Percentiles rank a stretch among this genome's conserved stretches.
Conservation (phyloP, 352 stramenopile genomes). For the Phytophthora sojae region DNA sequence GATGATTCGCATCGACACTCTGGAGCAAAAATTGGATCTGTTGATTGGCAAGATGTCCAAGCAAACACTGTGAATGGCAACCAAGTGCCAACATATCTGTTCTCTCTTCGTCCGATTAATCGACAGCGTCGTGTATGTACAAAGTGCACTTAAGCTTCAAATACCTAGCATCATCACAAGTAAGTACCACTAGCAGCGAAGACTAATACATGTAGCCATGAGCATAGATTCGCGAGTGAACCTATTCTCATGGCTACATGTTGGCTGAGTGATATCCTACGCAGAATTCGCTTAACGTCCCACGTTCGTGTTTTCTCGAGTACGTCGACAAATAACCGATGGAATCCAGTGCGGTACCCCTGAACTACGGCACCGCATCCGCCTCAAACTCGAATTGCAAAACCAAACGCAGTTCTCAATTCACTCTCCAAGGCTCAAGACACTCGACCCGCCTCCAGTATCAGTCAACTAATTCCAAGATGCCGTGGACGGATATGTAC, state of each 20-base stretch:
- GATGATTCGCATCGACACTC: slow-evolving; percentile 14
- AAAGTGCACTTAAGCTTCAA: not conserved
- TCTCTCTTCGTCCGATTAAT: not conserved
- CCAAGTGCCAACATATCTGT: not conserved
- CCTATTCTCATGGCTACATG: no score
- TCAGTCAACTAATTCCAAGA: not conserved
- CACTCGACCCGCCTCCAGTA: not conserved
- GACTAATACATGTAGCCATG: not conserved
- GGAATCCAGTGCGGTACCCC: not conserved
- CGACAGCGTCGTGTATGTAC: not conserved
- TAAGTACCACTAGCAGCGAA: not conserved
- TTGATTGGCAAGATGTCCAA: slow-evolving; percentile 22
- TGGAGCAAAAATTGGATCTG: slow-evolving; percentile 28
- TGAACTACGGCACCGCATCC: not conserved
- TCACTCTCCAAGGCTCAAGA: not conserved
- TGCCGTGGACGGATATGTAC: slow-evolving; percentile 16
- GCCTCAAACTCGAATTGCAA: not conserved
- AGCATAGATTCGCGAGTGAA: not conserved
- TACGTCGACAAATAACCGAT: not conserved
- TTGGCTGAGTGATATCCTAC: slow-evolving; percentile 1
- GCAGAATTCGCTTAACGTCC: not conserved
- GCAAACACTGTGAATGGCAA: not conserved
- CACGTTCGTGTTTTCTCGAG: not conserved
- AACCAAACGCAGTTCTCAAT: slow-evolving; percentile 6
- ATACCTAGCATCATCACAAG: not conserved